A percentile compares a stretch with the other conserved stretches of the same genome.
Conservation (phyloP, 305 asterid species). For the Andrographis paniculata region DNA sequence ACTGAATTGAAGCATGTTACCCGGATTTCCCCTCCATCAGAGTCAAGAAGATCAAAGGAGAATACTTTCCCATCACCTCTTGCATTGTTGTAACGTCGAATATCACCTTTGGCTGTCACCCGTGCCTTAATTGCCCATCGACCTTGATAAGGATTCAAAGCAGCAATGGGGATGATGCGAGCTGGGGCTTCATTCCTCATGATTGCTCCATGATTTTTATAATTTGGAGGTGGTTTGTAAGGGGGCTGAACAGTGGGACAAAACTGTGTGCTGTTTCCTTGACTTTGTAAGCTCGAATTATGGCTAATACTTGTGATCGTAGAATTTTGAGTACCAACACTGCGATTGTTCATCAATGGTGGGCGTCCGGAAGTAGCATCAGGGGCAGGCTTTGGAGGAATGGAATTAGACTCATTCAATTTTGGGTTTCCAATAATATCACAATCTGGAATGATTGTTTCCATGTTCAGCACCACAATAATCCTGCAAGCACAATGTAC, state of each 20-base stretch:
- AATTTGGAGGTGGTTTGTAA: conserved; percentile 87
- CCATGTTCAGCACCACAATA: conserved; percentile 78
- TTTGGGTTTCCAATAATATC: conserved; percentile 71
- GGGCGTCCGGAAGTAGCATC: conserved; percentile 29
- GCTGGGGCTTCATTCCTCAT: conserved; percentile 96
- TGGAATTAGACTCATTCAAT: conserved; percentile 35
- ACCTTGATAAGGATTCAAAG: conserved; percentile 95
- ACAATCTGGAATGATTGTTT: conserved; percentile 71
- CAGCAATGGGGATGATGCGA: conserved; percentile 76
- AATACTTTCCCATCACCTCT: conserved; percentile 96
- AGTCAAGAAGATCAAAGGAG: conserved; percentile 90
- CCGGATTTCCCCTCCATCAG: conserved; percentile 94
- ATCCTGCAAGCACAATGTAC: conserved; percentile 53
- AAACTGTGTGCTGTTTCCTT: conserved; percentile 40
- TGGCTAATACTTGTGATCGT: conserved; percentile 28
- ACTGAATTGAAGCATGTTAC: conserved; percentile 86
- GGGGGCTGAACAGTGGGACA: conserved; percentile 79
- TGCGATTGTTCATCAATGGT: conserved; percentile 25
- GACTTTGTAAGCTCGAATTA: conserved; percentile 27
- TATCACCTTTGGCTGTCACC: conserved; percentile 91
- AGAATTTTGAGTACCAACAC: conserved; percentile 31
- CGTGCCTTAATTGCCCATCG: conserved; percentile 98
- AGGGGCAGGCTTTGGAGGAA: conserved; percentile 38
- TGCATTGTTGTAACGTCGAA: conserved; percentile 84
- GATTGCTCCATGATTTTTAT: conserved; percentile 73